Evolutionary conservation across 108 stramenopile genomes (phyloP), one percentile per base, ranked within the genome.

Genomic region (Nitzschia palea): DNA sequence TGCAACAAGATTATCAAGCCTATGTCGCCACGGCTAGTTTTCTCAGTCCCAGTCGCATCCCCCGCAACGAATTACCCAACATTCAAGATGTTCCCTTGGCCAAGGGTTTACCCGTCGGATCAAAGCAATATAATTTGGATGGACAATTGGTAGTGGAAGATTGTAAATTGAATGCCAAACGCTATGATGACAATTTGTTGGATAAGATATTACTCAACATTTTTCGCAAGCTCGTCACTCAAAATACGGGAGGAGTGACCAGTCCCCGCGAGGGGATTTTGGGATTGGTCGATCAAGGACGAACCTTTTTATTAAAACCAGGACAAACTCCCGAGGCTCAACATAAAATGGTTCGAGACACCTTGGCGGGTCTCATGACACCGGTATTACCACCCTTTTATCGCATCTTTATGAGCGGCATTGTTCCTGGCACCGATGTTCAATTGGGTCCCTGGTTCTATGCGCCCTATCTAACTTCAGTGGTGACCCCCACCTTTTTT

Each of bases 401-500:
- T 67, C 80, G 94, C 9, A 80, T 95, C 9, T 95, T 95, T 74
- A 95, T 95, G 94, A 74, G 73, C 23, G 94, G 94, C 3, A 86
- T 90, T 56, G 80, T 95, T 36, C 91, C 91, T 43, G 81, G 83
- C 0, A 78, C 75, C 0, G 75, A 83, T 20, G 80, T 48, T 35
- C 86, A 88, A 57, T 37, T 86, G 9, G 91, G 91, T 6, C 91
- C 91, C 36, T 88, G 84, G 88, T 88, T 87, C 52, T 93, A 93
- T 53, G 91, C 95, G 9, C 95, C 91, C 1, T 90, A 62, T 59
- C 65, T 95, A 34, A 95, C 95, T 18, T 80, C 86, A 5, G 52
- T 93, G 36, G 87, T 95, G 2, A 91, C 95, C n/a, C 95, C 95
- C n/a, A 75, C 84, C 12, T 93, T 95, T 65, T n/a, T 91, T 94